Percentiles rank a stretch among this genome's conserved stretches.
Conservation (phyloP, 2,329 filamentous ascomycete genomes). For the Fusarium brachygibbosum region DNA sequence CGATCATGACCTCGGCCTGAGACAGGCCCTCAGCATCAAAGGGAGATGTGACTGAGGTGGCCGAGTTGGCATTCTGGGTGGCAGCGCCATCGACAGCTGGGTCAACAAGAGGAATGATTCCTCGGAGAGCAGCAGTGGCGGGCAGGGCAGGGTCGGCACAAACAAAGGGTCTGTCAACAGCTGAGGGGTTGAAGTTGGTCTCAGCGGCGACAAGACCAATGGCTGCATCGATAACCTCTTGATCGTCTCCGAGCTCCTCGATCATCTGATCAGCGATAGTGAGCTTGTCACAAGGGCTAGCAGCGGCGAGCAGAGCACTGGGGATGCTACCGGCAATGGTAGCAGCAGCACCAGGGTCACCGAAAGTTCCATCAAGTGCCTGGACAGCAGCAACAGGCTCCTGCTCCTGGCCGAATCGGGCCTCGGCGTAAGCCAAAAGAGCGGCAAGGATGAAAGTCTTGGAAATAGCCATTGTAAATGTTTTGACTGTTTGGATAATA, state of each 20-base stretch:
- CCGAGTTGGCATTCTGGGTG: slow-evolving; percentile 71
- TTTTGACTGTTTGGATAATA: slow-evolving; percentile 7
- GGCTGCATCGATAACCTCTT: slow-evolving; percentile 72
- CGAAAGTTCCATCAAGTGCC: slow-evolving; percentile 63
- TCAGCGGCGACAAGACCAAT: slow-evolving; percentile 74
- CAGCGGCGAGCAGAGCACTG: slow-evolving; percentile 72
- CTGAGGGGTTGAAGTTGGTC: slow-evolving; percentile 81
- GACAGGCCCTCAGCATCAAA: slow-evolving; percentile 73
- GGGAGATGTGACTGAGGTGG: slow-evolving; percentile 64
- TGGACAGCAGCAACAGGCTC: slow-evolving; percentile 67
- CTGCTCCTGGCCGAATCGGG: slow-evolving; percentile 75
- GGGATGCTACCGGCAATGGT: slow-evolving; percentile 74
- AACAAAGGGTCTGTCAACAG: slow-evolving; percentile 69
- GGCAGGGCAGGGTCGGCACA: slow-evolving; percentile 75
- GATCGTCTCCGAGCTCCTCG: slow-evolving; percentile 69
- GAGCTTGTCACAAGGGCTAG: slow-evolving; percentile 77
- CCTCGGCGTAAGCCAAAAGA: slow-evolving; percentile 60
- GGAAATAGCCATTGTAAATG: slow-evolving; percentile 23
- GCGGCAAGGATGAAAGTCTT: slow-evolving; percentile 39
- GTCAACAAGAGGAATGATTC: slow-evolving; percentile 76
- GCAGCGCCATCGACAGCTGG: slow-evolving; percentile 70
- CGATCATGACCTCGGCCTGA: slow-evolving; percentile 73
- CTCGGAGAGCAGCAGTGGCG: slow-evolving; percentile 70
- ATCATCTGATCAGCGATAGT: slow-evolving; percentile 75
- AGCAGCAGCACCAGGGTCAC: slow-evolving; percentile 70